Evolutionary conservation across 768 basidiomycete genomes (phyloP).

Genomic region (Wakefieldia striispora): DNA sequence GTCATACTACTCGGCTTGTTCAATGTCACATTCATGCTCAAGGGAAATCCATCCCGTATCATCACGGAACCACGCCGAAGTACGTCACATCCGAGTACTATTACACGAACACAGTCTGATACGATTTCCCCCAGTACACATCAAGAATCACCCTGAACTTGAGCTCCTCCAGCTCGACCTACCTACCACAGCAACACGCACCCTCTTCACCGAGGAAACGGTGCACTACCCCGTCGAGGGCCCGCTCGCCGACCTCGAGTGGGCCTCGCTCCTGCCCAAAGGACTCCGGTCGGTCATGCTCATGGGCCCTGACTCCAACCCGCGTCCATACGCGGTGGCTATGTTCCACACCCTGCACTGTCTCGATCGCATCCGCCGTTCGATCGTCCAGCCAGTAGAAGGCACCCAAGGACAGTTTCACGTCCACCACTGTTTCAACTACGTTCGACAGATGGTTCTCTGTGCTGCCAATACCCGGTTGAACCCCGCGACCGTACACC

Average conservation of each 20-base stretch:
- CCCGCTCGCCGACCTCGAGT: constrained; percentile 23
- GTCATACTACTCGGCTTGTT: constrained; percentile 19
- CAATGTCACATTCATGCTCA: constrained; percentile 15
- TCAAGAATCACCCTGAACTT: constrained; percentile 7
- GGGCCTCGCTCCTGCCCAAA: constrained; percentile 23
- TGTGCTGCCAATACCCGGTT: constrained; percentile 36
- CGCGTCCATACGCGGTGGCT: constrained; percentile 33
- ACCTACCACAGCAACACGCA: not conserved
- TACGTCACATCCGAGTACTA: constrained; percentile 2
- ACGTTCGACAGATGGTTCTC: constrained; percentile 37
- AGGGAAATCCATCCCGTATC: not conserved
- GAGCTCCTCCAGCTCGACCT: constrained; percentile 17
- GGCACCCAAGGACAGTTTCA: constrained; percentile 7
- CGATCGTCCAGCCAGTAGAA: constrained; percentile 10
- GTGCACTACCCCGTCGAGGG: constrained; percentile 23
- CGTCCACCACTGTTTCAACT: constrained; percentile 39
- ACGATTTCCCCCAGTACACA: constrained; percentile 7
- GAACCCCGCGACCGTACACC: constrained; percentile 19
- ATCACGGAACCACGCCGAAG: constrained; percentile 9
- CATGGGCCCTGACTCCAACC: constrained; percentile 5
- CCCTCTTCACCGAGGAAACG: constrained; percentile 24
- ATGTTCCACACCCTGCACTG: constrained; percentile 43
- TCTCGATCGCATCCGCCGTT: constrained; percentile 35
- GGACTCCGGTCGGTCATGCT: constrained; percentile 19
- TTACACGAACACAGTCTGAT: too few species aligned